Percentiles rank a stretch among this genome's conserved stretches.
Conservation (phyloP, 2,329 filamentous ascomycete genomes). For the Epichloe uncinata region DNA sequence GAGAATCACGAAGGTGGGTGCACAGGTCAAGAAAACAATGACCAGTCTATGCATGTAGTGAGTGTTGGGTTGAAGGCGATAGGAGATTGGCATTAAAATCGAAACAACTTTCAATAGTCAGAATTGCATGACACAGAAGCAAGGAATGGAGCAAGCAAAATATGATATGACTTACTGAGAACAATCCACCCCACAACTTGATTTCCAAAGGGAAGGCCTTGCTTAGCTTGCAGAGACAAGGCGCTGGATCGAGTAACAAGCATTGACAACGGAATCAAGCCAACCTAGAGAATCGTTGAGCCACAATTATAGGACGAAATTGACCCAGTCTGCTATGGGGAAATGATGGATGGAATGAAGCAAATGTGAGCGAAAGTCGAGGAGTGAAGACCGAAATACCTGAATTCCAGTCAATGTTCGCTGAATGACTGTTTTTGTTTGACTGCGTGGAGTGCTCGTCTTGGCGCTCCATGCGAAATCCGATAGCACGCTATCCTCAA, state of each 20-base stretch:
- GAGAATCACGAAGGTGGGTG: slow-evolving; percentile 86
- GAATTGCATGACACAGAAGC: neutral
- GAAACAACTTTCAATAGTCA: slow-evolving; percentile 44
- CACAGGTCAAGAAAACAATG: slow-evolving; percentile 83
- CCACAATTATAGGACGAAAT: neutral
- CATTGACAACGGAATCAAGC: slow-evolving; percentile 68
- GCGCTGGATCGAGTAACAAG: slow-evolving; percentile 77
- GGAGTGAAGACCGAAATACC: slow-evolving; percentile 23
- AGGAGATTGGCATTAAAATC: slow-evolving; percentile 65
- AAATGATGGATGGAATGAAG: slow-evolving; percentile 1
- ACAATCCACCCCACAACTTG: slow-evolving; percentile 77
- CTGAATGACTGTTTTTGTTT: slow-evolving; percentile 31
- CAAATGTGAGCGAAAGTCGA: neutral
- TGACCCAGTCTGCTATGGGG: neutral
- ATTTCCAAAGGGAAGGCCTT: slow-evolving; percentile 75
- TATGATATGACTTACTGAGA: slow-evolving; percentile 44
- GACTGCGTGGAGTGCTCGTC: slow-evolving; percentile 9
- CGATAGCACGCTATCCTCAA: slow-evolving; percentile 51
- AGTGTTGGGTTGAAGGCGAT: slow-evolving; percentile 65
- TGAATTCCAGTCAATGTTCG: slow-evolving; percentile 53
- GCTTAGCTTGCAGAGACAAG: slow-evolving; percentile 71
- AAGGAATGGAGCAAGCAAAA: neutral
- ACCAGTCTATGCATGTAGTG: slow-evolving; percentile 85
- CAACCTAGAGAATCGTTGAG: slow-evolving; percentile 36
- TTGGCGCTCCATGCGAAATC: slow-evolving; percentile 17